Percentiles rank a stretch among this genome's conserved stretches.
Conservation (phyloP, 2,329 filamentous ascomycete species). For the Mycogone perniciosa region DNA sequence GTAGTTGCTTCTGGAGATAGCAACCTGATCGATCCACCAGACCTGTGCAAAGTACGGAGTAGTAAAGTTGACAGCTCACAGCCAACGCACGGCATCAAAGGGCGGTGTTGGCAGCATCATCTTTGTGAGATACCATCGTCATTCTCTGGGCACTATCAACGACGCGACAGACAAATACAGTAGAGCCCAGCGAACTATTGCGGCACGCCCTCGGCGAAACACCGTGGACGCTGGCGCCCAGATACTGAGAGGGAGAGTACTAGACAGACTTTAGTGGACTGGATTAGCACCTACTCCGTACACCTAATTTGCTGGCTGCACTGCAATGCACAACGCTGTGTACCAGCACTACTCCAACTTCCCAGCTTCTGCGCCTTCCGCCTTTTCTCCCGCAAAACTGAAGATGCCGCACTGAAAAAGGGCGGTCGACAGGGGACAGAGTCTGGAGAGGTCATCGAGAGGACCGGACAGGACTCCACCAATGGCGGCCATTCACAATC, state of each 20-base stretch:
- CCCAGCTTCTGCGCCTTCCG: conserved; percentile 1
- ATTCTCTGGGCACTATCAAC: too few relatives aligned
- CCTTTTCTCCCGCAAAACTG: conserved; percentile 18
- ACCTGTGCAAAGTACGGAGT: too few relatives aligned
- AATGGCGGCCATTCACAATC: conserved; percentile 5
- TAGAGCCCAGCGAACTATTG: background rate
- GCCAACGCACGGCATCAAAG: too few relatives aligned
- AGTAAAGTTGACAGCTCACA: too few relatives aligned
- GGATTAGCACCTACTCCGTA: background rate
- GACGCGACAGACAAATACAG: background rate
- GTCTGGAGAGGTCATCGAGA: background rate
- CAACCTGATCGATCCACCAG: too few relatives aligned
- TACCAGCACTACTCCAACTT: background rate
- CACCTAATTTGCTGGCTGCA: too few relatives aligned
- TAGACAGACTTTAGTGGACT: background rate
- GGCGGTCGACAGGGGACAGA: conserved; percentile 14
- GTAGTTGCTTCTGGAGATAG: too few relatives aligned
- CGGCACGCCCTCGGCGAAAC: background rate
- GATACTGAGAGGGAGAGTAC: background rate
- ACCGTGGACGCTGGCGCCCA: background rate
- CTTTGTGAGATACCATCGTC: too few relatives aligned
- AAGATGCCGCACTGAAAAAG: conserved; percentile 14
- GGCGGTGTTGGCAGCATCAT: too few relatives aligned
- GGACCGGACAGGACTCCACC: conserved; percentile 7
- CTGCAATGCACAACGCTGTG: too few relatives aligned